phyloP scores from a whole-genome alignment of 345 rosid species.

The Lepidium sativum region DNA sequence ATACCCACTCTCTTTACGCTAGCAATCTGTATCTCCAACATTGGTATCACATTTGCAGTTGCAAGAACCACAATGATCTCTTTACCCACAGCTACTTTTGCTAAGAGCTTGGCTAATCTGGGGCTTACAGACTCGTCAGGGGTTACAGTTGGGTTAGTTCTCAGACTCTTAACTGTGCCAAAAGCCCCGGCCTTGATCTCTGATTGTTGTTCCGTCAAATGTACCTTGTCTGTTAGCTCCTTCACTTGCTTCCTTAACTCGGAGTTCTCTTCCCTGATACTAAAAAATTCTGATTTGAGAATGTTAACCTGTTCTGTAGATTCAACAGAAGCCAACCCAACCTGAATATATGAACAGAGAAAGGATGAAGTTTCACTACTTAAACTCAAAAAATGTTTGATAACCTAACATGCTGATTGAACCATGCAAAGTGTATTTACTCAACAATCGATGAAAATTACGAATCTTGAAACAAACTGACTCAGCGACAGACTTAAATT shows the following conservation, averaged over 20 bases:
- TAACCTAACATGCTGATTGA: not conserved
- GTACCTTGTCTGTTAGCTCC: slow-evolving; percentile 49
- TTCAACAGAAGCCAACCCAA: slow-evolving; percentile 45
- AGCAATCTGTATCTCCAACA: slow-evolving; percentile 67
- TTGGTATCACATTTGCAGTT: slow-evolving; percentile 58
- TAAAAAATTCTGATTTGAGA: slow-evolving; percentile 52
- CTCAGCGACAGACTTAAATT: not conserved
- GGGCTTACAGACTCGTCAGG: slow-evolving; percentile 75
- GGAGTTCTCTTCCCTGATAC: slow-evolving; percentile 46
- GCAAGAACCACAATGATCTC: slow-evolving; percentile 86
- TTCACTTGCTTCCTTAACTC: slow-evolving; percentile 47
- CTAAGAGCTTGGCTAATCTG: slow-evolving; percentile 64
- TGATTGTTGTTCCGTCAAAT: slow-evolving; percentile 47
- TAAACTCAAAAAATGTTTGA: not conserved
- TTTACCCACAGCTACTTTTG: slow-evolving; percentile 48
- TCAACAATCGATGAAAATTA: not conserved
- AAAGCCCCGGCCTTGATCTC: slow-evolving; percentile 70
- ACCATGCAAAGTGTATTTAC: not conserved
- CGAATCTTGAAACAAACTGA: not conserved
- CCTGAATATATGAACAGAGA: slow-evolving; percentile 21
- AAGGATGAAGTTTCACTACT: not conserved
- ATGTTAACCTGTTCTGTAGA: slow-evolving; percentile 45
- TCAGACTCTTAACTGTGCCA: slow-evolving; percentile 68
- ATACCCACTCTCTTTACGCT: slow-evolving; percentile 69
- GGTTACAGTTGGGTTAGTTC: slow-evolving; percentile 53